phyloP scores from a whole-genome alignment of 139 green algal genomes.

The Trebouxia sp. region DNA sequence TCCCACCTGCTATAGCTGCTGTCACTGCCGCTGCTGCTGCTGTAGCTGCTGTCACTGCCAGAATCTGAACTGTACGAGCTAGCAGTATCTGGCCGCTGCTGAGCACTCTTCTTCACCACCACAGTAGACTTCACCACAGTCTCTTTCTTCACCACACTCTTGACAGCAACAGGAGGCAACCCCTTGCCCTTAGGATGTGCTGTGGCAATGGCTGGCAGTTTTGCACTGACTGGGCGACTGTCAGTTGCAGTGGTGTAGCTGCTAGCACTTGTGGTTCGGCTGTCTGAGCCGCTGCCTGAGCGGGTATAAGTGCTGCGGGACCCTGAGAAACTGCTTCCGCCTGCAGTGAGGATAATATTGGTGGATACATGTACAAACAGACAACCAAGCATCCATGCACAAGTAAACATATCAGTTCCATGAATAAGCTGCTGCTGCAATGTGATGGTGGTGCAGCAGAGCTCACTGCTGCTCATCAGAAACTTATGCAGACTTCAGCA shows the following conservation, averaged over 20 bases:
- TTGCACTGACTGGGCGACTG: not conserved
- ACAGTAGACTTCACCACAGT: not conserved
- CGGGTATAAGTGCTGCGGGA: no score
- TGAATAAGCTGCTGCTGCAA: no score
- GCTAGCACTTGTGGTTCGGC: not conserved
- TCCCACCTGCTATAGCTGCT: constrained; percentile 8
- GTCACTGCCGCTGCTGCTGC: not conserved
- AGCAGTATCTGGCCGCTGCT: not conserved
- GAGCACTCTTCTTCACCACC: not conserved
- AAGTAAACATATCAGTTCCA: no score
- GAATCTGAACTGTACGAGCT: not conserved
- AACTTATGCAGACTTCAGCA: no score
- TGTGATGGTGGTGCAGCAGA: no score
- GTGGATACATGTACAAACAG: no score
- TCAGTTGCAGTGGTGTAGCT: constrained; percentile 3
- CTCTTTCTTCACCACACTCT: no score
- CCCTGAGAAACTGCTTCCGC: no score
- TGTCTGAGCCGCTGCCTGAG: not conserved
- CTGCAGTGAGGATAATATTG: no score
- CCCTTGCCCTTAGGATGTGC: not conserved
- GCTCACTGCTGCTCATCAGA: no score
- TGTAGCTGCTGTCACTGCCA: constrained; percentile 21
- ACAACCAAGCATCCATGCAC: no score
- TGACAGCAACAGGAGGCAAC: not conserved
- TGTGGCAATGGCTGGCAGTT: not conserved